These are phyloP conservation scores for Helichrysum umbraculigerum DNA, from an alignment of 129 eudicot genomes.

Conservation along the genomic window DNA sequence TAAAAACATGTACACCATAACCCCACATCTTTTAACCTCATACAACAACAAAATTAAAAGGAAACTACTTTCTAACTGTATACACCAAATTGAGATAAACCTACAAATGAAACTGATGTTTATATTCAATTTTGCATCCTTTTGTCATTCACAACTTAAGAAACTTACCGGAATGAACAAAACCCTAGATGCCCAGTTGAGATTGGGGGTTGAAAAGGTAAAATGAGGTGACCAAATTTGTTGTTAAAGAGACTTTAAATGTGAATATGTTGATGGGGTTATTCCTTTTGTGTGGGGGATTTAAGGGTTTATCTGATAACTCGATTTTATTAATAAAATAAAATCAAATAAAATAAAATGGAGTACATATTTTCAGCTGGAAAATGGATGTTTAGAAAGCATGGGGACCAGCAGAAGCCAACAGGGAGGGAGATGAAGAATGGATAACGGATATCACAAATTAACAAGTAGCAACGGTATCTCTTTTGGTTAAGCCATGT, in stretches of 20 bases:
- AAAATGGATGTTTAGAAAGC: conserved; percentile 5
- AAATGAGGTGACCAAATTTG: neutral
- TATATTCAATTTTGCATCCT: conserved; percentile 13
- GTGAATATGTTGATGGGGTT: neutral
- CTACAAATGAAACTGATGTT: conserved; percentile 15
- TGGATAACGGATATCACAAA: conserved; percentile 9
- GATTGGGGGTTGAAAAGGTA: conserved; percentile 6
- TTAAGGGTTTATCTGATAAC: neutral
- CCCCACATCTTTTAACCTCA: conserved; percentile 79
- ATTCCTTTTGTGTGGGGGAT: neutral
- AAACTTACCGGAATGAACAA: conserved; percentile 12
- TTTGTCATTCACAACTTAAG: neutral
- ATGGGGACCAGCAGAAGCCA: conserved; percentile 17
- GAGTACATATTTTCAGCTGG: neutral
- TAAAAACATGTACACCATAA: conserved; percentile 58
- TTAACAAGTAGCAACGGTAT: neutral
- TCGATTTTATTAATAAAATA: neutral
- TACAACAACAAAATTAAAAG: conserved; percentile 25
- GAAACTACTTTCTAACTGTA: conserved; percentile 23
- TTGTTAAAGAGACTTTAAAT: neutral
- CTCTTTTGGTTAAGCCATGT: neutral
- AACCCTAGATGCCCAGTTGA: conserved; percentile 27
- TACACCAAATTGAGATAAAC: conserved; percentile 25
- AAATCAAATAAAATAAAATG: too few species aligned
- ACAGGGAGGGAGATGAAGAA: conserved; percentile 14